phyloP scores from a whole-genome alignment of 2,329 filamentous ascomycete species.

The Cytospora schulzeri region DNA sequence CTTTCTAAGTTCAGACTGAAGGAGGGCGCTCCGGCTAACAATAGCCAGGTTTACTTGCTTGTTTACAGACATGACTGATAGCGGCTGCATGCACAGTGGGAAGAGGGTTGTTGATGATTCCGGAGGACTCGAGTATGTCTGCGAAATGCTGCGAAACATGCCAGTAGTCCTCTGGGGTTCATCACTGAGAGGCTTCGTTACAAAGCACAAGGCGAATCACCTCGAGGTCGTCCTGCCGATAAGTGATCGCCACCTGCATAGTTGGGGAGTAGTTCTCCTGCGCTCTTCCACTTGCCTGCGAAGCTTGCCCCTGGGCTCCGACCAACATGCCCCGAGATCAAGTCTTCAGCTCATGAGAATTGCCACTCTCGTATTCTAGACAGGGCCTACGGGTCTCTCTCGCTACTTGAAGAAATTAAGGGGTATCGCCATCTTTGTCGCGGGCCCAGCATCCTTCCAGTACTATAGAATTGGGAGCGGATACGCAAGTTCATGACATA shows the following conservation, averaged over 20 bases:
- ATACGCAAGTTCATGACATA: background rate
- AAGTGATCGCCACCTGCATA: background rate
- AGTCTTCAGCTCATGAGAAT: background rate
- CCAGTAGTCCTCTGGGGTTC: background rate
- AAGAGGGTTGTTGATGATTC: background rate
- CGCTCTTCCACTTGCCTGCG: background rate
- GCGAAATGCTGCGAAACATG: background rate
- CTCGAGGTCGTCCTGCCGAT: background rate
- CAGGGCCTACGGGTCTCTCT: background rate
- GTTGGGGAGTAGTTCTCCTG: background rate
- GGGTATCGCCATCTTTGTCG: background rate
- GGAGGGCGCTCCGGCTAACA: background rate
- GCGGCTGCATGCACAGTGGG: background rate
- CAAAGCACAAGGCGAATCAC: no score
- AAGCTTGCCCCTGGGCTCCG: background rate
- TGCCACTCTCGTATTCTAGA: background rate
- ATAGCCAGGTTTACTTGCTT: no score
- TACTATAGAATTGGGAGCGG: background rate
- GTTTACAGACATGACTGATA: no score
- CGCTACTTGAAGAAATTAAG: background rate
- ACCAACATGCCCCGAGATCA: background rate
- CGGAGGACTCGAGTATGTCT: background rate
- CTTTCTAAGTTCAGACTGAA: background rate
- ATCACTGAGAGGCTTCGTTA: background rate
- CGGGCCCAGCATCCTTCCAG: background rate